Evolutionary conservation across 2,329 filamentous ascomycete species (phyloP), one percentile per base, ranked within the genome.

Genomic region (Claviceps spartinae): DNA sequence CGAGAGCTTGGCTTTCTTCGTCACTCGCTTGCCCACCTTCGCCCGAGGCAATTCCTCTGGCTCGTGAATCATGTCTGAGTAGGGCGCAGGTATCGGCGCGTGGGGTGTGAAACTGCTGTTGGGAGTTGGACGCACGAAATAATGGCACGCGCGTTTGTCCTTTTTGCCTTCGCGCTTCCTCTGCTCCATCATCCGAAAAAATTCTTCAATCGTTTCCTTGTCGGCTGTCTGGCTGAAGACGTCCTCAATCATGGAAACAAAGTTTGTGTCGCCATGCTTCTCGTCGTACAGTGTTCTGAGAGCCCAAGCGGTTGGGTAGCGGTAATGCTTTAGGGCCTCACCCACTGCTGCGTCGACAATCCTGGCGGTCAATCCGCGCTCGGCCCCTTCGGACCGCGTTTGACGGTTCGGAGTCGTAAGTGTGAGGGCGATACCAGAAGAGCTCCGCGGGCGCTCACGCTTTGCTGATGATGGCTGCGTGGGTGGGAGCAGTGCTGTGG

Each of bases 241-340:
- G 54, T 76, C 72, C 63, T 79, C 75, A 46, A 83, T 66, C 70
- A 82, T 74, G 55, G 69, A 65, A 53, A 82, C 67, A 59, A 82
- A 79, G 38, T 67, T 66, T 16, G 70, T 64, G 57, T 81, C 71
- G 41, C 67, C 63, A 45, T 70, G 69, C 54, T 75, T 72, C 60
- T 82, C 77, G 57, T 83, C 78, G 63, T 80, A 83, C 54, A 82
- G 69, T 14, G 72, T 74, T 50, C 78, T 72, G 54, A 83, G 68
- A 43, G 80, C 79, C 69, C 74, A 83, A 2, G 80, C 81, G 8
- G 79, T 83, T 51, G 78, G 77, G 61, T 79, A 82, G 54, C 77
- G 76, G 55, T 71, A 70, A 60, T 77, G 72, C 54, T 71, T 67
- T 48, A 83, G 63, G 5, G 79, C 79, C 59, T 80, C 72, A 9